A percentile compares a stretch with the other conserved stretches of the same genome.
Conservation (phyloP, 2,329 filamentous ascomycete genomes). For the Pyrenochaeta sp. region DNA sequence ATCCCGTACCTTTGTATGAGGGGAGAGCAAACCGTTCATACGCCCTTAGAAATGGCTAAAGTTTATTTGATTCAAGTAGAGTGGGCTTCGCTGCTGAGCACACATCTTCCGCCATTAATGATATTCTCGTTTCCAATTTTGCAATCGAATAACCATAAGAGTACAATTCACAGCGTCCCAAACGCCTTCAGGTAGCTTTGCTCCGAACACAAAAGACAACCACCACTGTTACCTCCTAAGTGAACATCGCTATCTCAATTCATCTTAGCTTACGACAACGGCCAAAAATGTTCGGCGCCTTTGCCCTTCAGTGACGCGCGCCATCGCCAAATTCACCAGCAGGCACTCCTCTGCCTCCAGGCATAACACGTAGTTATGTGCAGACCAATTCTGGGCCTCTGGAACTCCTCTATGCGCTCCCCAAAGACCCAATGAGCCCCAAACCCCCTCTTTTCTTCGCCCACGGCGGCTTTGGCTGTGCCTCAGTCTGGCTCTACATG, state of each 20-base stretch:
- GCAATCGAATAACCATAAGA: not conserved
- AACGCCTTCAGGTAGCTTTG: not conserved
- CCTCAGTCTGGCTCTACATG: constrained; percentile 64
- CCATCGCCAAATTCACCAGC: constrained; percentile 34
- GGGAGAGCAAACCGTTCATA: not conserved
- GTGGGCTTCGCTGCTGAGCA: not conserved
- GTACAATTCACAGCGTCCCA: not conserved
- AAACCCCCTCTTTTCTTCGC: constrained; percentile 59
- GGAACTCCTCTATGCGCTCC: constrained; percentile 59
- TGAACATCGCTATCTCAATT: not conserved
- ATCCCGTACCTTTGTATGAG: not conserved
- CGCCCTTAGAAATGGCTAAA: not conserved
- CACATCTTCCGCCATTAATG: not conserved
- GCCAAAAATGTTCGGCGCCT: constrained; percentile 39
- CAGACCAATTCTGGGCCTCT: constrained; percentile 56
- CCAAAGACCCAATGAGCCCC: constrained; percentile 17
- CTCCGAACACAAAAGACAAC: not conserved
- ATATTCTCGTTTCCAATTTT: not conserved
- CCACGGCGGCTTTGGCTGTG: constrained; percentile 64
- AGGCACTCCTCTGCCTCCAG: constrained; percentile 48
- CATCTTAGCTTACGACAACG: not conserved
- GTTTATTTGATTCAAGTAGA: not conserved
- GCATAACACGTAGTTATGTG: constrained; percentile 57
- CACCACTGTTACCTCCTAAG: not conserved
- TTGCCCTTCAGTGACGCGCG: constrained; percentile 38